A percentile compares a stretch with the other conserved stretches of the same genome.
Conservation (phyloP, 2,329 filamentous ascomycete species). For the Monilinia fructicola region DNA sequence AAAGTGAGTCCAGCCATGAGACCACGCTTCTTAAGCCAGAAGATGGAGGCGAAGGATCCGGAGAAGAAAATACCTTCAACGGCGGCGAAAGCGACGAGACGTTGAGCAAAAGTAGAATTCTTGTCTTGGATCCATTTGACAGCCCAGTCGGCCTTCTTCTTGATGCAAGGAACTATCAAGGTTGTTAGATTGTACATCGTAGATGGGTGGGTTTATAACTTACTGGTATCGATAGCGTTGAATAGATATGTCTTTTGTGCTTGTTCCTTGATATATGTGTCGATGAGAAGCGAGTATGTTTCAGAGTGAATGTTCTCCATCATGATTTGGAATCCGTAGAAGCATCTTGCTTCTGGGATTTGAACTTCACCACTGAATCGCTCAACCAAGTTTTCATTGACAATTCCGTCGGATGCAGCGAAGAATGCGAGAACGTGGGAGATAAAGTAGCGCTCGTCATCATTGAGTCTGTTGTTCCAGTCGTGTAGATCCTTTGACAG, state of each 20-base stretch:
- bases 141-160: conserved; percentile 98
- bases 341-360: conserved; percentile 96
- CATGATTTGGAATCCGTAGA: conserved; percentile 99
- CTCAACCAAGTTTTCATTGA: conserved; percentile 99
- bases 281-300: conserved; percentile 98
- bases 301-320: conserved; percentile 99
- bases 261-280: conserved; percentile 98
- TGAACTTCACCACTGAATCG: conserved; percentile 97
- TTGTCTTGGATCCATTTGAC: conserved; percentile 92
- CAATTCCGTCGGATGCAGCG: conserved; percentile 96
- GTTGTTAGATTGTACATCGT: conserved; percentile 36
- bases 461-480: conserved; percentile 96
- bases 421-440: conserved; percentile 99
- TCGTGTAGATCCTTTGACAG: conserved; percentile 98
- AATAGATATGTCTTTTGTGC: conserved; percentile 92
- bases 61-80: conserved; percentile 99
- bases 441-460: conserved; percentile 97
- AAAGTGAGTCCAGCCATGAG: conserved; percentile 98
- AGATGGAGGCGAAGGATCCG: conserved; percentile 97
- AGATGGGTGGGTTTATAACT: conserved; percentile 40
- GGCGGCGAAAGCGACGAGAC: conserved; percentile 93
- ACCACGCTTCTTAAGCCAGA: conserved; percentile 99
- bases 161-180: conserved; percentile 80
- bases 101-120: conserved; percentile 91
- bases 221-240: conserved; percentile 97